phyloP scores from a whole-genome alignment of 1,139 yeast genomes.

The Yamadazyma diddensiae region DNA sequence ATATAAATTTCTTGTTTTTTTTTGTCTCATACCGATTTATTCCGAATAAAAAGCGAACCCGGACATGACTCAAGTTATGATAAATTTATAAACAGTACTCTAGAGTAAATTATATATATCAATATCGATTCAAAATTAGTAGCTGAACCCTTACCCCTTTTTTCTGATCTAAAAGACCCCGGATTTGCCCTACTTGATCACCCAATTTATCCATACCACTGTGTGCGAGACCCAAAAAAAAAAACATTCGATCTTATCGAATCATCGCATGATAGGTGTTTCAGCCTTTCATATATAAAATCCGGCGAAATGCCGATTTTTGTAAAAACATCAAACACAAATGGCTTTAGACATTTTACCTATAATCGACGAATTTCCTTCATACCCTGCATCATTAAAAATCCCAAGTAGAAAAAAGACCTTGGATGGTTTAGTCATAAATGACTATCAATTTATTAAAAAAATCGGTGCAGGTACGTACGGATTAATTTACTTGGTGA shows the following conservation, averaged over 20 bases:
- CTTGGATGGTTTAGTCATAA: conserved; percentile 20
- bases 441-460: conserved; percentile 32
- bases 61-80: too few relatives aligned
- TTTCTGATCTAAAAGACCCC: too few relatives aligned
- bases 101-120: too few relatives aligned
- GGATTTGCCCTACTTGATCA: background rate
- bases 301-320: background rate
- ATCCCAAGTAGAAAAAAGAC: conserved; percentile 11
- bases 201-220: conserved; percentile 1
- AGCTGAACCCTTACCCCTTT: too few relatives aligned
- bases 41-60: too few relatives aligned
- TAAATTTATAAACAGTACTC: too few relatives aligned
- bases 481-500: conserved; percentile 76
- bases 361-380: conserved; percentile 11
- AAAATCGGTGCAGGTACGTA: conserved; percentile 89
- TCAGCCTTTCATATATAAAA: conserved; percentile 1
- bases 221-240: background rate
- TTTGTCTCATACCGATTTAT: too few relatives aligned
- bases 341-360: conserved; percentile 21
- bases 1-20: too few relatives aligned
- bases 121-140: too few relatives aligned
- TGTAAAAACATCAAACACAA: background rate
- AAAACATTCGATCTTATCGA: conserved; percentile 1
- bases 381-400: conserved; percentile 8
- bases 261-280: conserved; percentile 3